phyloP scores from a whole-genome alignment of 768 basidiomycete genomes.

The Hypholoma sublateritium region DNA sequence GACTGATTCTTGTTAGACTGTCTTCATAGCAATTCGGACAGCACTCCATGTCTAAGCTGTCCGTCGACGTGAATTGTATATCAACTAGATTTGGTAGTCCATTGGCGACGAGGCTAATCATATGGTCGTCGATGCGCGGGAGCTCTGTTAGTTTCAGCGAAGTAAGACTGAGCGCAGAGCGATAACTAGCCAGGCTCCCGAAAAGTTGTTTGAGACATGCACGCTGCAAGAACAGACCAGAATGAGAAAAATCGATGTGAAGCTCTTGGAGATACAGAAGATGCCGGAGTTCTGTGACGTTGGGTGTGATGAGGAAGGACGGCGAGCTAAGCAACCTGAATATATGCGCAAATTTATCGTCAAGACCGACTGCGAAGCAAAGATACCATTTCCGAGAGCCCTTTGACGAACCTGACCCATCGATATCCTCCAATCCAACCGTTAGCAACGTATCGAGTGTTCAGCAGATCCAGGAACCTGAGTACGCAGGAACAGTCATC shows the following conservation, averaged over 20 bases:
- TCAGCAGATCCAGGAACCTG: conserved; percentile 10
- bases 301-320: conserved; percentile 28
- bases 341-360: conserved; percentile 14
- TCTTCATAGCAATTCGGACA: conserved; percentile 70
- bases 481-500: conserved; percentile 10
- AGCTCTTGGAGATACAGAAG: conserved; percentile 38
- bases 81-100: conserved; percentile 44
- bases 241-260: conserved; percentile 39
- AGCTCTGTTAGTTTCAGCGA: conserved; percentile 51
- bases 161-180: conserved; percentile 38
- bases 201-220: conserved; percentile 33
- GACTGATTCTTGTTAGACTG: conserved; percentile 47
- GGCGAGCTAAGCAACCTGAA: conserved; percentile 32
- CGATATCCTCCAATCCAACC: conserved; percentile 29
- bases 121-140: conserved; percentile 52
- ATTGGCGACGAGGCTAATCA: conserved; percentile 47
- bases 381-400: too few species aligned
- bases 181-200: conserved; percentile 24
- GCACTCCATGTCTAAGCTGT: conserved; percentile 54
- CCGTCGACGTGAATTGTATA: conserved; percentile 59
- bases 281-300: conserved; percentile 23
- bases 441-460: conserved; percentile 10
- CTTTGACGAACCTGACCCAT: conserved; percentile 47
- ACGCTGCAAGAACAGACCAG: conserved; percentile 46
- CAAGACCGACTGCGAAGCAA: not conserved